phyloP scores from a whole-genome alignment of 176 grass and related monocot species.

The Cenchrus fungigraminus region DNA sequence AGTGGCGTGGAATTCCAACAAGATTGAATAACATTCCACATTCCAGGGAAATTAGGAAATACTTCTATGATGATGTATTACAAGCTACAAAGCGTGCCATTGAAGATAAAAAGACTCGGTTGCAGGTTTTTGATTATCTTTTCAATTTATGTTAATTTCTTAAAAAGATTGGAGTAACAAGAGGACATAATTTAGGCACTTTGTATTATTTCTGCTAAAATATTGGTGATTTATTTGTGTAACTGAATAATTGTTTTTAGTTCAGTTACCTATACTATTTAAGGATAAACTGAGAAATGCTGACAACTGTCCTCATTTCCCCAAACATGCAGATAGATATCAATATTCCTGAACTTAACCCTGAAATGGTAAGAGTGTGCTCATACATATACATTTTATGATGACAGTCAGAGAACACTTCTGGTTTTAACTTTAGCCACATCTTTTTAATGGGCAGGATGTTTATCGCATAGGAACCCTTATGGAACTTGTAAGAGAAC shows the following conservation, averaged over 20 bases:
- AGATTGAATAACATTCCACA: conserved; percentile 97
- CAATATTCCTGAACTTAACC: conserved; percentile 98
- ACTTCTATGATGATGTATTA: conserved; percentile 82
- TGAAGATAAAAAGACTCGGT: conserved; percentile 82
- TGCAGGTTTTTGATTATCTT: conserved; percentile 62
- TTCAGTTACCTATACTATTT: not conserved
- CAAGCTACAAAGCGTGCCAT: conserved; percentile 73
- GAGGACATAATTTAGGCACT: not conserved
- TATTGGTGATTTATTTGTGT: conserved; percentile 24
- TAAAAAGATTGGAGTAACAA: conserved; percentile 1
- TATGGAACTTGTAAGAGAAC: conserved; percentile 93
- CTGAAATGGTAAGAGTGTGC: conserved; percentile 81
- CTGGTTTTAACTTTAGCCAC: conserved; percentile 19
- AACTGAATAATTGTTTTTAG: conserved; percentile 15
- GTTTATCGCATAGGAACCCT: conserved; percentile 98
- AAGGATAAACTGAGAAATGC: not conserved
- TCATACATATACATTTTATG: conserved; percentile 36
- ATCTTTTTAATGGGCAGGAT: conserved; percentile 60
- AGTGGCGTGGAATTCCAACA: conserved; percentile 90
- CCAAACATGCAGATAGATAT: conserved; percentile 80
- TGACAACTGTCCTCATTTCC: conserved; percentile 24
- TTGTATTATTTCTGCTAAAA: conserved; percentile 15
- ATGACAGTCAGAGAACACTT: not conserved
- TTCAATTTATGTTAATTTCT: conserved; percentile 19
- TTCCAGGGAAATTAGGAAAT: conserved; percentile 94